Evolutionary conservation across 768 basidiomycete species (phyloP), one percentile per base, ranked within the genome.

Genomic region (Suillus americanus): DNA sequence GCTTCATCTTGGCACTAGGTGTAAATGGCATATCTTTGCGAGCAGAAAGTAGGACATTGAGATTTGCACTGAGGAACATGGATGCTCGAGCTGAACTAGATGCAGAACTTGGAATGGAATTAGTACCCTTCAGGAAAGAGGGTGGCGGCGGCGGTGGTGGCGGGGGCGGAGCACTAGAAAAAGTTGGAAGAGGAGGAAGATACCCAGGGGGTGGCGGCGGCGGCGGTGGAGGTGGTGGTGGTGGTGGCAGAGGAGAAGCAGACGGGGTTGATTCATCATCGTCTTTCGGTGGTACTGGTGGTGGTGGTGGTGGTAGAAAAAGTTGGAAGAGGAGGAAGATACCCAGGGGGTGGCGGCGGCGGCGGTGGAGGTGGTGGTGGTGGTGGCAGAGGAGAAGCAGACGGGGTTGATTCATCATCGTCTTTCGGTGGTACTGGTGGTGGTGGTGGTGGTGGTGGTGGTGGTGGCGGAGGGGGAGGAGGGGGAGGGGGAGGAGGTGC

Each of bases 1-100:
- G 95, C 74, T 98, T 98, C 92, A 98, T 95, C 83, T 95, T 95
- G 41, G 87, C 91, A 65, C 85, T 89, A 2, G 96, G 92, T 38
- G 92, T 89, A 50, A 95, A 83, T 3, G 87, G 83, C 72, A 97
- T 86, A 71, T 94, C 93, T 77, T 98, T 98, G 57, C 94, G 90
- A 53, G 83, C 81, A 56, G 83, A 82, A 23, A 88, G 73, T 67
- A 89, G 75, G 37, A 81, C 81, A 67, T 81, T 83, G 55, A 90
- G 72, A 67, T 86, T 88, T 25, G 82, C 76, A 20, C 90, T 85
- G 2, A 88, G 75, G 9, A 89, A 76, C 70, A 85, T 78, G 18
- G 91, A 90, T 43, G 83, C 80, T 30, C 88, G 88, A 43, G 83
- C 78, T 37, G 88, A 89, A 51, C 69, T 74, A 46, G 79, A 79